phyloP scores from a whole-genome alignment of 164 flowering plant species.

The Chloranthus sessilifolius region DNA sequence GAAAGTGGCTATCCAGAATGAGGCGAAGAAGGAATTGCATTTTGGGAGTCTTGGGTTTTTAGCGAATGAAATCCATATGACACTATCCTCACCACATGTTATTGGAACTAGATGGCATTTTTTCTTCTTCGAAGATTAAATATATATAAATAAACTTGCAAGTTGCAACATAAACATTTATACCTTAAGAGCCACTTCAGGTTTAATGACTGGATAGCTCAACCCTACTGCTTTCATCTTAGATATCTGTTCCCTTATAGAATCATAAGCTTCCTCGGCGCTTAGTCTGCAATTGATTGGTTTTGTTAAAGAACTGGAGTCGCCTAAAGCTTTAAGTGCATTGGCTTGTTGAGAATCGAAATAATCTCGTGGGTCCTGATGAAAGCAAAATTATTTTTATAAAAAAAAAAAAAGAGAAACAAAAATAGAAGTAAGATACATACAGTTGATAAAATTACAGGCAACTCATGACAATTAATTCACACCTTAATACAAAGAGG shows the following conservation, averaged over 20 bases:
- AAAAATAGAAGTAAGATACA: background rate
- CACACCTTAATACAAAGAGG: conserved; percentile 84
- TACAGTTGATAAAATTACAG: background rate
- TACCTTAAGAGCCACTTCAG: conserved; percentile 77
- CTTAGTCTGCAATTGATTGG: conserved; percentile 42
- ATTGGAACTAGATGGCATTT: too few species aligned
- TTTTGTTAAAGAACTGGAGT: conserved; percentile 31
- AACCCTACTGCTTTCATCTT: conserved; percentile 56
- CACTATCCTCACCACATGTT: too few species aligned
- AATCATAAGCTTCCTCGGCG: conserved; percentile 59
- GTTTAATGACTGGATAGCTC: conserved; percentile 50
- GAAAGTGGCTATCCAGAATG: too few species aligned
- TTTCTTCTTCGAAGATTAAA: too few species aligned
- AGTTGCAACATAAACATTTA: conserved; percentile 2
- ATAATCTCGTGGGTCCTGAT: conserved; percentile 94
- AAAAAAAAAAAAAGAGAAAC: background rate
- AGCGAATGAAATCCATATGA: too few species aligned
- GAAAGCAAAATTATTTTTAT: conserved; percentile 10
- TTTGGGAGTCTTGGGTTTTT: too few species aligned
- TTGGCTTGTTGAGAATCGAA: conserved; percentile 96
- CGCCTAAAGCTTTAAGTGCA: conserved; percentile 67
- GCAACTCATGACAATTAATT: conserved; percentile 9
- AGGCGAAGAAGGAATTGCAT: too few species aligned
- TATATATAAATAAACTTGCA: background rate
- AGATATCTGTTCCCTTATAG: conserved; percentile 48